These are phyloP conservation scores for Sphagnum contortum DNA, from an alignment of 225 moss, liverwort and hornwort genomes.

Conservation along the genomic window DNA sequence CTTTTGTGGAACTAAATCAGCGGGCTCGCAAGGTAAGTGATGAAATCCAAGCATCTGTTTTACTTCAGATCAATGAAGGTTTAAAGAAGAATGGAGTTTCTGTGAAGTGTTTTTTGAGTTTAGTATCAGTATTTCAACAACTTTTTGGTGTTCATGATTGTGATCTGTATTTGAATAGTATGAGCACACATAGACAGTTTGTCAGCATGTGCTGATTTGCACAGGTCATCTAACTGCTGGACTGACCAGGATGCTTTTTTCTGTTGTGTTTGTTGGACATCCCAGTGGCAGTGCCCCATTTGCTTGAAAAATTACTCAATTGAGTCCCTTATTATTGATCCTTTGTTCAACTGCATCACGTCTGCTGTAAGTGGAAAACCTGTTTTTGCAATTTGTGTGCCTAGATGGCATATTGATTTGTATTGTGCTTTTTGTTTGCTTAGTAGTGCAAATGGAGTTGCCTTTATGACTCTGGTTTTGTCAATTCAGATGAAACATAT, in stretches of 20 bases:
- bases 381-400: background rate
- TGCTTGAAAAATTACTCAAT: slow-evolving; percentile 63
- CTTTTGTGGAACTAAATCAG: slow-evolving; percentile 47
- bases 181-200: no score
- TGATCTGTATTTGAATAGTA: no score
- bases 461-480: no score
- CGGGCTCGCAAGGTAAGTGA: slow-evolving; percentile 40
- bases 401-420: background rate
- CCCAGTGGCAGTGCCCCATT: no score
- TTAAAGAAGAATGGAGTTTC: background rate
- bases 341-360: slow-evolving; percentile 80
- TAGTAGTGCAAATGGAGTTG: no score
- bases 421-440: background rate
- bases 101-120: no score
- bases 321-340: slow-evolving; percentile 87
- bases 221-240: no score
- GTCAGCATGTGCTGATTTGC: no score
- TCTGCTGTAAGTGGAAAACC: slow-evolving; percentile 46
- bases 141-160: no score
- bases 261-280: slow-evolving; percentile 5
- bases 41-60: background rate
- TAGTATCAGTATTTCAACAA: no score
- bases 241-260: no score
- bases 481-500: slow-evolving; percentile 31
- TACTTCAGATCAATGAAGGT: background rate